A percentile compares a stretch with the other conserved stretches of the same genome.
Conservation (phyloP, 805 yeast species). For the Kluyveromyces lactis region DNA sequence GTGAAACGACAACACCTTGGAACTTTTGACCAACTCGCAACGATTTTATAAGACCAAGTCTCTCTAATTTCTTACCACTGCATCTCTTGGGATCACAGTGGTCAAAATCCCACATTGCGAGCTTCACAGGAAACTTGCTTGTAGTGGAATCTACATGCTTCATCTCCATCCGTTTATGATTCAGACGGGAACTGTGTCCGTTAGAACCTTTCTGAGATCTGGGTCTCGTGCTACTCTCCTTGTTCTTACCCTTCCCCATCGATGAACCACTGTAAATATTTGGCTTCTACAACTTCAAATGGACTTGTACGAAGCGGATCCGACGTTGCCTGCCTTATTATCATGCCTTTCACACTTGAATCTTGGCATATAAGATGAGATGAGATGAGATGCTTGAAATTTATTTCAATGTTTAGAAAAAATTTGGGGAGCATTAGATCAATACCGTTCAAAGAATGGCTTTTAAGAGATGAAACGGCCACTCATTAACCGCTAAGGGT, state of each 20-base stretch:
- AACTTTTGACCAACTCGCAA: conserved; percentile 90
- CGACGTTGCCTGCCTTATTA: too few relatives aligned
- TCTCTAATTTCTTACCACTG: conserved; percentile 86
- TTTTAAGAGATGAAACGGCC: too few relatives aligned
- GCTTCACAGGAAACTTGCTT: conserved; percentile 61
- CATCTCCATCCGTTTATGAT: conserved; percentile 36
- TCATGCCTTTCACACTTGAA: too few relatives aligned
- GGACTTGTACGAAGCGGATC: too few relatives aligned
- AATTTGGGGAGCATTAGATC: too few relatives aligned
- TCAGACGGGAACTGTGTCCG: conserved; percentile 49
- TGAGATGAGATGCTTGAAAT: too few relatives aligned
- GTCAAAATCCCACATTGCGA: conserved; percentile 99
- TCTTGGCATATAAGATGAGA: too few relatives aligned
- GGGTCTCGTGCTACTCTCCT: conserved; percentile 34
- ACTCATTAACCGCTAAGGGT: too few relatives aligned
- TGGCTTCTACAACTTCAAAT: too few relatives aligned
- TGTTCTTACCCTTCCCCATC: conserved; percentile 39
- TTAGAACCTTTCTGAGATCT: conserved; percentile 38
- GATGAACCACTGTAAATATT: too few relatives aligned
- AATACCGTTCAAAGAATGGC: too few relatives aligned
- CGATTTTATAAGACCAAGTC: conserved; percentile 73
- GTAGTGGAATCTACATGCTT: conserved; percentile 20
- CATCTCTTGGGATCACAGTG: conserved; percentile 98
- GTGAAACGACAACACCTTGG: conserved; percentile 84
- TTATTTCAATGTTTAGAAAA: too few relatives aligned